Percentiles rank a stretch among this genome's conserved stretches.
These are phyloP conservation scores for Gracilaria gracilis DNA, from an alignment of 23 red algal genomes.

Conservation along the genomic window DNA sequence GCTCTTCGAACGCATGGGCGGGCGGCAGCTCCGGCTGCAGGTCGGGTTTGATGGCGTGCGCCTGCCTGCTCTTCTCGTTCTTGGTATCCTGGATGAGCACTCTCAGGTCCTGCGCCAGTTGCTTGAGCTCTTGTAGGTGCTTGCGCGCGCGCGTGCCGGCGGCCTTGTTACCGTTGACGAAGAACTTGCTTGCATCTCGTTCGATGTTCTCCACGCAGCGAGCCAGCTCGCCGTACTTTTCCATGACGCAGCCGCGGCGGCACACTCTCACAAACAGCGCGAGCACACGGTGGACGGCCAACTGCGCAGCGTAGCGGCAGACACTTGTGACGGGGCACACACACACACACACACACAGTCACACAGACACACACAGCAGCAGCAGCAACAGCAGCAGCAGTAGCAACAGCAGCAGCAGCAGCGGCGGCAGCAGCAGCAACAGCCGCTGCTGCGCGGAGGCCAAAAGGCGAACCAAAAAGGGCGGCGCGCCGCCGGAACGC, in stretches of 20 bases:
- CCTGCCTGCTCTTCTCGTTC: conserved; percentile 62
- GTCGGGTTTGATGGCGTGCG: conserved; percentile 13
- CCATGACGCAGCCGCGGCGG: conserved; percentile 3
- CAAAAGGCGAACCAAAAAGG: no score
- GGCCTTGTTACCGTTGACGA: conserved; percentile 85
- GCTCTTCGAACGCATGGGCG: conserved; percentile 12
- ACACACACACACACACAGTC: no score
- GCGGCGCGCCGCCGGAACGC: no score
- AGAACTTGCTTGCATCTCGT: conserved; percentile 81
- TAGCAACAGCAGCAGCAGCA: no score
- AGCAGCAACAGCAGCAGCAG: no score
- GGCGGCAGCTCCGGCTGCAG: neutral
- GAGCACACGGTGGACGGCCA: no score
- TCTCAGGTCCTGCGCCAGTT: conserved; percentile 81
- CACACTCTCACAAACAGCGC: no score
- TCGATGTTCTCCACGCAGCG: conserved; percentile 64
- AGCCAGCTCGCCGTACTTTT: conserved; percentile 59
- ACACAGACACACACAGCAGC: no score
- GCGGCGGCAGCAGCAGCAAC: no score
- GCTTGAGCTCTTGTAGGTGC: conserved; percentile 86
- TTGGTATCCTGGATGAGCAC: conserved; percentile 82
- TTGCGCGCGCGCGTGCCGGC: conserved; percentile 83
- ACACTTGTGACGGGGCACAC: no score
- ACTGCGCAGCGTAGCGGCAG: no score
- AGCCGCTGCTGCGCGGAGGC: no score